Evolutionary conservation across 2,329 filamentous ascomycete species (phyloP).

Genomic region (Aspergillus bombycis): DNA sequence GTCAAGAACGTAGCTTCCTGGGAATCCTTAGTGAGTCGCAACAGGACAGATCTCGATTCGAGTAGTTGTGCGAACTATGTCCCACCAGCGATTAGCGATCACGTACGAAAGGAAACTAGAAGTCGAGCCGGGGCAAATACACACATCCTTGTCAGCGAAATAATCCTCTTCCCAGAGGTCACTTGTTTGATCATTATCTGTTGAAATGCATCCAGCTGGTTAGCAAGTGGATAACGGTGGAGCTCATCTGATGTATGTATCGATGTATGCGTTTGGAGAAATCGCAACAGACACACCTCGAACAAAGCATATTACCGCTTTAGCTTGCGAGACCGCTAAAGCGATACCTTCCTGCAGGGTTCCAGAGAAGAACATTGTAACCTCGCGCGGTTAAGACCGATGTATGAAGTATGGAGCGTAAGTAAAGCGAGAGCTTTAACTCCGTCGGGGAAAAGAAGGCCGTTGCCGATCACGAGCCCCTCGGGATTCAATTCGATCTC

Average conservation of each 20-base stretch:
- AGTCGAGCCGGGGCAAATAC: not conserved
- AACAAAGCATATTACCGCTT: constrained; percentile 83
- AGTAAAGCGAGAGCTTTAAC: not conserved
- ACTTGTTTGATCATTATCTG: constrained; percentile 73
- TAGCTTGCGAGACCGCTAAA: constrained; percentile 72
- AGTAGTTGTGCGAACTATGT: constrained; percentile 61
- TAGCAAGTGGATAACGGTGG: constrained; percentile 6
- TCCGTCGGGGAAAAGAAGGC: constrained; percentile 23
- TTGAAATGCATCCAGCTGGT: constrained; percentile 18
- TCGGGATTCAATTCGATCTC: constrained; percentile 15
- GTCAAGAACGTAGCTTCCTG: constrained; percentile 80
- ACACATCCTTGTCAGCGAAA: constrained; percentile 57
- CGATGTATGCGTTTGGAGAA: not conserved
- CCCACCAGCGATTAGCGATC: constrained; percentile 2
- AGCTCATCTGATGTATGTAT: not conserved
- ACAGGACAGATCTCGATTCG: constrained; percentile 64
- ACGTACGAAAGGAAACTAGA: not conserved
- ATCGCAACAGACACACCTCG: constrained; percentile 57
- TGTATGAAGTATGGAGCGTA: not conserved
- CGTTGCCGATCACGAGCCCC: constrained; percentile 28
- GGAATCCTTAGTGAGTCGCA: constrained; percentile 72
- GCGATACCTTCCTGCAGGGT: constrained; percentile 80
- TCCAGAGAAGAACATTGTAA: constrained; percentile 77
- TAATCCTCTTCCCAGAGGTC: constrained; percentile 73
- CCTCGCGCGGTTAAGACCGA: not conserved